Percentiles rank a stretch among this genome's conserved stretches.
phyloP scores from a whole-genome alignment of 2,329 filamentous ascomycete species.

The Didymella arachidicola region DNA sequence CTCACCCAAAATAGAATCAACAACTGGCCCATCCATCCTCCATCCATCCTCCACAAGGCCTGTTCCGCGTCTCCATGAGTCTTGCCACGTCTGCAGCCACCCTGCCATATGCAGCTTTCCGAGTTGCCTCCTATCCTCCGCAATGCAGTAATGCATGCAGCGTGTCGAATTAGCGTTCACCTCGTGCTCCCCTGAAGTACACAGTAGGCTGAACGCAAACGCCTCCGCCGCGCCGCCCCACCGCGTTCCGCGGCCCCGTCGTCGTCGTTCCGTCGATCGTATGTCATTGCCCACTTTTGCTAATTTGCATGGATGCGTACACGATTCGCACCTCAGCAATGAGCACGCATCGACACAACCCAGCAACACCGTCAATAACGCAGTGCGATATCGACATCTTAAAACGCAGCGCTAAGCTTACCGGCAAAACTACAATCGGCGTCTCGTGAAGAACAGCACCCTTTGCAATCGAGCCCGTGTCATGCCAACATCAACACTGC shows the following conservation, averaged over 20 bases:
- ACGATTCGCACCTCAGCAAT: background rate
- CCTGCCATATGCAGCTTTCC: background rate
- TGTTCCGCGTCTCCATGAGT: background rate
- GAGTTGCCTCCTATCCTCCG: background rate
- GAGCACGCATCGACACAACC: background rate
- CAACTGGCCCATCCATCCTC: slow-evolving; percentile 1
- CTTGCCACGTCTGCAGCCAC: slow-evolving; percentile 10
- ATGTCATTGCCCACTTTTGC: slow-evolving; percentile 18
- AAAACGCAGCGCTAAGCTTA: background rate
- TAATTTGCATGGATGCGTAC: background rate
- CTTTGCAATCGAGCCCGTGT: background rate
- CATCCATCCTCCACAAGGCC: background rate
- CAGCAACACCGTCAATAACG: background rate
- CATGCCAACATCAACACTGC: background rate
- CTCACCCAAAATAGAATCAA: slow-evolving; percentile 14
- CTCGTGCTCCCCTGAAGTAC: background rate
- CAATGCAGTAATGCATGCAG: slow-evolving; percentile 2
- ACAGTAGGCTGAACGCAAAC: slow-evolving; percentile 2
- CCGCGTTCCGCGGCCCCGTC: slow-evolving; percentile 7
- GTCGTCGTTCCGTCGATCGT: slow-evolving; percentile 13
- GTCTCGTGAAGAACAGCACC: background rate
- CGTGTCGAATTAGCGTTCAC: slow-evolving; percentile 6
- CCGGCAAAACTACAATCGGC: background rate
- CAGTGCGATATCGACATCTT: background rate
- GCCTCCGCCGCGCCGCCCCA: slow-evolving; percentile 16